Evolutionary conservation across 495 filamentous ascomycete species (phyloP).

Genomic region (Penicillium antarcticum): DNA sequence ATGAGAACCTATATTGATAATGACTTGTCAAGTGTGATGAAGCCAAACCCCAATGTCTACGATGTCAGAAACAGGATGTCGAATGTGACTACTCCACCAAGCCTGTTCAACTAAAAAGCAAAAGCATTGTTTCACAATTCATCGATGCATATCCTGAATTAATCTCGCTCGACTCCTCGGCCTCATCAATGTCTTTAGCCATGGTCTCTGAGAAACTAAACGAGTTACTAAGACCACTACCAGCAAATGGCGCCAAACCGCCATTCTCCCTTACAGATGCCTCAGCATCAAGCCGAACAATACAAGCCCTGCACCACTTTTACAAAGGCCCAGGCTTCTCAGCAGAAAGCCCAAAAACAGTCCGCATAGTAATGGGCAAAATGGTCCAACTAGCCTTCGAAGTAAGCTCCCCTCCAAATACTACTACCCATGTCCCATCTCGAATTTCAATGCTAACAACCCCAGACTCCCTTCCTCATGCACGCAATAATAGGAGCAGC

Average conservation of each 20-base stretch:
- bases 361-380: constrained; percentile 27
- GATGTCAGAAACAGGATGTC: constrained; percentile 38
- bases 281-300: neutral
- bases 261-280: neutral
- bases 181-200: constrained; percentile 23
- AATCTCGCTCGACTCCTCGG: constrained; percentile 16
- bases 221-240: constrained; percentile 16
- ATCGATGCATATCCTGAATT: constrained; percentile 8
- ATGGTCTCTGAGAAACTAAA: constrained; percentile 23
- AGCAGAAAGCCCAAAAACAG: constrained; percentile 18
- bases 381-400: constrained; percentile 37
- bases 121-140: constrained; percentile 17
- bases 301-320: constrained; percentile 37
- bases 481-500: constrained; percentile 42
- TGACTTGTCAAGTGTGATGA: constrained; percentile 41
- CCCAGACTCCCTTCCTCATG: constrained; percentile 46
- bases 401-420: constrained; percentile 17
- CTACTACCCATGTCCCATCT: neutral
- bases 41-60: constrained; percentile 39
- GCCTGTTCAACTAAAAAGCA: neutral
- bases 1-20: neutral
- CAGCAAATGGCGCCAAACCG: neutral
- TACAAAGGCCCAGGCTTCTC: constrained; percentile 21
- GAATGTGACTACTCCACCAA: constrained; percentile 35
- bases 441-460: neutral